Evolutionary conservation across 805 yeast genomes (phyloP), one percentile per base, ranked within the genome.

Genomic region (Middelhovenomyces tepae): DNA sequence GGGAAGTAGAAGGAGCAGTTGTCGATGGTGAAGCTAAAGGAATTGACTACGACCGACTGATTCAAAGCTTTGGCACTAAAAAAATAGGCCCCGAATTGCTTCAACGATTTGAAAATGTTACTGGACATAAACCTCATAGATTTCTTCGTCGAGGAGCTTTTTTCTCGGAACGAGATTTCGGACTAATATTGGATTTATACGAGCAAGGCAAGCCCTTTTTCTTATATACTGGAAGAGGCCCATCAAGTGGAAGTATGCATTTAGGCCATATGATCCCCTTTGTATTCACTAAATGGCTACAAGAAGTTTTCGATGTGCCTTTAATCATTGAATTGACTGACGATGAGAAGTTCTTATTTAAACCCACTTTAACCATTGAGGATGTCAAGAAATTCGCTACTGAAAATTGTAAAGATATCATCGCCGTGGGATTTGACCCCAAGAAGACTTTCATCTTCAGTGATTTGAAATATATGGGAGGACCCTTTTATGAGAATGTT

Each of bases 1-100:
- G 98, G 98, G 98, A 91, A 56, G 98, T 91, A 19, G 95, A 83
- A 59, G 98, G 97, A 38, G 97, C 96, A 2, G 93, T 89, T 29
- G 95, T 85, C 37, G 94, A 87, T 49, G 98, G 98, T 35, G 67
- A 78, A 48, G 73, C 81, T n/a, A 87, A 81, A 56, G 86, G 75
- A 17, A 87, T 91, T 46, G 95, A 91, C 62, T 91, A 91, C 55
- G 89, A 84, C 38, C 85, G 85, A 60, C 67, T 91, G 45, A 81
- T 85, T 48, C 65, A 66, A 43, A 83, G 82, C 53, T 91, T 91
- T 50, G 98, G 98, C 48, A 86, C 97, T 22, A 74, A 65, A 41
- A 62, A 68, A 31, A 77, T 91, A 47, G 65, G 73, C 7, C 59
- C 65, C 29, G 95, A 81, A 40, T 74, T 87, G 2, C 64, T 91